Conservation (phyloP, 768 basidiomycete genomes). For the Leccinum variicolor region DNA sequence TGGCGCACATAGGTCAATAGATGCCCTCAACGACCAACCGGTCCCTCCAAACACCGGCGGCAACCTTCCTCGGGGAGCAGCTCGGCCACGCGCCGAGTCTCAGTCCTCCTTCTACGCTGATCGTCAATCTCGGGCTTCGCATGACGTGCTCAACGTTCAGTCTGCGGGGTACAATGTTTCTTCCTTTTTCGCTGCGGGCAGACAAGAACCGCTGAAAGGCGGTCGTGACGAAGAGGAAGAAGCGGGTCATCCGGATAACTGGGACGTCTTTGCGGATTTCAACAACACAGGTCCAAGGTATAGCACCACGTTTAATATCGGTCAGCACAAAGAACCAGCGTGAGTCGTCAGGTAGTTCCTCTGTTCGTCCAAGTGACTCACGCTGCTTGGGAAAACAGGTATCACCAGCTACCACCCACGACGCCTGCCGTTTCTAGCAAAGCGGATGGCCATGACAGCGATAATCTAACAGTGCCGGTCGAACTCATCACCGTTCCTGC, state of each 20-base stretch:
- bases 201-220: constrained; percentile 75
- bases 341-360: constrained; percentile 29
- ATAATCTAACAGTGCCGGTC: constrained; percentile 32
- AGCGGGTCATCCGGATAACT: constrained; percentile 41
- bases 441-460: constrained; percentile 33
- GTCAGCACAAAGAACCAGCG: constrained; percentile 42
- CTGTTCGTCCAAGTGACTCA: constrained; percentile 1
- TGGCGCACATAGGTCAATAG: constrained; percentile 57
- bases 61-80: constrained; percentile 28
- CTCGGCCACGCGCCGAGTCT: constrained; percentile 57
- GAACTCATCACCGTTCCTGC: constrained; percentile 93
- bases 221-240: constrained; percentile 71
- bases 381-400: constrained; percentile 31
- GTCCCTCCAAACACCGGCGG: constrained; percentile 17
- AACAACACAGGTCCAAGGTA: constrained; percentile 83
- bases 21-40: constrained; percentile 54
- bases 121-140: constrained; percentile 37
- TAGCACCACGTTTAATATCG: constrained; percentile 54
- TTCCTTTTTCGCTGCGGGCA: constrained; percentile 65
- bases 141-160: constrained; percentile 46
- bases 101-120: constrained; percentile 65
- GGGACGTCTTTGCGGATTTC: constrained; percentile 88
- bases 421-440: constrained; percentile 26
- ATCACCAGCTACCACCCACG: constrained; percentile 40
- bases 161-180: constrained; percentile 72